Evolutionary conservation across 78 protist species (phyloP).

Genomic region (Dictyostelium brefeldianum): DNA sequence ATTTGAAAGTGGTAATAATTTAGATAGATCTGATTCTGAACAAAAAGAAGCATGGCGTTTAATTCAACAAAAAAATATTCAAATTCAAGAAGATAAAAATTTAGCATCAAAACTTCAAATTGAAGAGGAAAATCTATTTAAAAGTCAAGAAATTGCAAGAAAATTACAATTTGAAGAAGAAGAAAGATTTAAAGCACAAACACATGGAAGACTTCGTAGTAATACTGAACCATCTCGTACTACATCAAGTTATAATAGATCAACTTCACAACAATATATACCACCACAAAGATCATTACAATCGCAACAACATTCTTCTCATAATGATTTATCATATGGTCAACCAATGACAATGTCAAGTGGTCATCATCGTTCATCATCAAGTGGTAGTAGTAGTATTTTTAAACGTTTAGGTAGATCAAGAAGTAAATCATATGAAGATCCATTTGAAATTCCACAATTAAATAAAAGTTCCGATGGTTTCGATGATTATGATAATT

Average conservation of each 20-base stretch:
- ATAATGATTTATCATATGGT: neutral
- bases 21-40: conserved; percentile 46
- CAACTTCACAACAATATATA: neutral
- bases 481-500: neutral
- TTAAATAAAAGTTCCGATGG: neutral
- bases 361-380: neutral
- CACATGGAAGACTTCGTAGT: neutral
- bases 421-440: conserved; percentile 19
- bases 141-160: conserved; percentile 31
- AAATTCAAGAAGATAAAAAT: conserved; percentile 43
- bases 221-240: conserved; percentile 22
- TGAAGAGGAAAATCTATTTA: neutral
- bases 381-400: neutral
- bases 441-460: conserved; percentile 22
- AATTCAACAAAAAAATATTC: conserved; percentile 53
- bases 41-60: conserved; percentile 67
- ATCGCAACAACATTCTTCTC: neutral
- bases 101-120: conserved; percentile 26
- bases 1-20: conserved; percentile 66
- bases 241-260: neutral
- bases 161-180: conserved; percentile 40
- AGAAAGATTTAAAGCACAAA: neutral
- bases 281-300: neutral
- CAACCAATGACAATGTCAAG: conserved; percentile 4
- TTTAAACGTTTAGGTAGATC: neutral